phyloP scores from a whole-genome alignment of 768 basidiomycete genomes.

The Leccinum longicurvipes region DNA sequence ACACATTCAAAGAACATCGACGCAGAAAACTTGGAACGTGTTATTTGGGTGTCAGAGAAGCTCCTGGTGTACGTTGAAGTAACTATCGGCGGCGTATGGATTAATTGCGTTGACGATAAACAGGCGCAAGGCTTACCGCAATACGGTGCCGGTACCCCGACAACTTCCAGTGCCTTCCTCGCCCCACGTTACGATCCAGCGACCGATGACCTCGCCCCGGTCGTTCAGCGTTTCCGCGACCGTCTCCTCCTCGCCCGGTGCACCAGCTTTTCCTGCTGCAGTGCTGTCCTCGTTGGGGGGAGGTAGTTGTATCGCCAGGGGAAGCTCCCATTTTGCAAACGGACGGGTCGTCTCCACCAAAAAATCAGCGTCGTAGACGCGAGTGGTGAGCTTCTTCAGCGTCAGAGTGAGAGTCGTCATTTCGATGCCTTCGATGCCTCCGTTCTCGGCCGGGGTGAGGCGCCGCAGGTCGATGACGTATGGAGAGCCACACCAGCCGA shows the following conservation, averaged over 20 bases:
- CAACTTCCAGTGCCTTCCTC: slow-evolving; percentile 63
- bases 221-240: slow-evolving; percentile 71
- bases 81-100: slow-evolving; percentile 22
- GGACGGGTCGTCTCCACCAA: slow-evolving; percentile 62
- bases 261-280: slow-evolving; percentile 29
- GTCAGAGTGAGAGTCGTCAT: slow-evolving; percentile 64
- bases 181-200: slow-evolving; percentile 79
- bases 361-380: slow-evolving; percentile 73
- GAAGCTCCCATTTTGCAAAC: slow-evolving; percentile 78
- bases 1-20: background rate
- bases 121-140: slow-evolving; percentile 46
- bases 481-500: slow-evolving; percentile 66
- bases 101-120: background rate
- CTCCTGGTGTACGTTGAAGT: slow-evolving; percentile 56
- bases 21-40: background rate
- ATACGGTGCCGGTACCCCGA: slow-evolving; percentile 56
- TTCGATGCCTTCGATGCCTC: slow-evolving; percentile 55
- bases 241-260: slow-evolving; percentile 63
- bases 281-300: slow-evolving; percentile 31
- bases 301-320: slow-evolving; percentile 48
- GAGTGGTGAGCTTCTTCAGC: slow-evolving; percentile 60
- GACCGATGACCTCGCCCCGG: slow-evolving; percentile 58
- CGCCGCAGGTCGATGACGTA: slow-evolving; percentile 67
- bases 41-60: slow-evolving; percentile 29
- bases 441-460: slow-evolving; percentile 42